Evolutionary conservation across 768 basidiomycete genomes (phyloP), one percentile per base, ranked within the genome.

Genomic region (Amanita molliuscula): DNA sequence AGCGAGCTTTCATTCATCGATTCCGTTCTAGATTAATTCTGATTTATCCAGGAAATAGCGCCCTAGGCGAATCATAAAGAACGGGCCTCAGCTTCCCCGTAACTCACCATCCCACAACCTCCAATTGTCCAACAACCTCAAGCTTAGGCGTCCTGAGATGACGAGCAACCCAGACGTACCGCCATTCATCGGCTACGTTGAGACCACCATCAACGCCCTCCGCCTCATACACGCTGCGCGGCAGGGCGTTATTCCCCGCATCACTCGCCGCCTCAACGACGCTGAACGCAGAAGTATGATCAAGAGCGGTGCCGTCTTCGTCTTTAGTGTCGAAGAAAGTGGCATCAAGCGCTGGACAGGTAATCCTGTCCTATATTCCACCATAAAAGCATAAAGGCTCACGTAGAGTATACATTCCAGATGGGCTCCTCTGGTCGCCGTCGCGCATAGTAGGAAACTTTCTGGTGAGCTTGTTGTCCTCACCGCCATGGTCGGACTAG

Each of bases 301-400:
- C 62, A 75, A 74, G 60, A 73, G 75, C 31, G 77, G 77, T 8
- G 85, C 88, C 43, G 80, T 91, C 13, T 93, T 90, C 61, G 82
- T 93, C 44, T 93, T 90, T 67, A 86, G 86, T 61, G 88, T 90
- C 59, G 82, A 88, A 58, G 87, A 89, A 61, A 88, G 86, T 60
- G 85, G 85, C 10, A 91, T 93, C 65, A 89, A 87, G 62, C 74
- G 88, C 13, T 89, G 88, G 84, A 93, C 89, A 29, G 89, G 82
- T 67, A 54, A 48, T 64, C 56, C 36, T 50, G 35, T 40, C 47
- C 25, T 23, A 10, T 38, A 43, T 53, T 43, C 28, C 44, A 54
- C 38, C 28, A 45, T 36, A 51, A 37, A 44, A 41, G 35, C 54
- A 45, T 41, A 47, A 48, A 51, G 45, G 26, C 55, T 55, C 53